Evolutionary conservation across 2,329 filamentous ascomycete species (phyloP).

Genomic region (Stenocarpella maydis): DNA sequence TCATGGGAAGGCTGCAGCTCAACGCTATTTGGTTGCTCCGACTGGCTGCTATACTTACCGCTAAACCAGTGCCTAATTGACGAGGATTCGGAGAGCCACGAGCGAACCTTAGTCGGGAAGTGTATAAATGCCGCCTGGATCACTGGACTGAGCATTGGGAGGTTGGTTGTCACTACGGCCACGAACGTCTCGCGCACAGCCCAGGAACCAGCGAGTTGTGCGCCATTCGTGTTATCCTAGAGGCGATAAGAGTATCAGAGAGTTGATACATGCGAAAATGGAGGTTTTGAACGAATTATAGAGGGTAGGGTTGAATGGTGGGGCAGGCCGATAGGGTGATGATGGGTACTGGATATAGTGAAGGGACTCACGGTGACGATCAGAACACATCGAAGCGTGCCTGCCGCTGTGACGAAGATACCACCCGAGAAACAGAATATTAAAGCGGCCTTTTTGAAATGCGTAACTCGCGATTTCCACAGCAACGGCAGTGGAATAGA

Average conservation of each 20-base stretch:
- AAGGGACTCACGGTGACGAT: slow-evolving; percentile 50
- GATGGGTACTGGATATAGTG: background rate
- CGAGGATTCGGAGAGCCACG: background rate
- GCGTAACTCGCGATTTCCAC: slow-evolving; percentile 57
- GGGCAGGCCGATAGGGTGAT: background rate
- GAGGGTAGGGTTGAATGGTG: background rate
- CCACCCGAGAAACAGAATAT: slow-evolving; percentile 64
- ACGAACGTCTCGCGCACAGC: slow-evolving; percentile 40
- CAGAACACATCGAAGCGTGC: slow-evolving; percentile 61
- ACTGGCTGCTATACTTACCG: background rate
- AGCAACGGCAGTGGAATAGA: slow-evolving; percentile 58
- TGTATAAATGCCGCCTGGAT: background rate
- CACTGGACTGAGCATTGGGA: slow-evolving; percentile 12
- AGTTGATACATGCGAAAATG: background rate
- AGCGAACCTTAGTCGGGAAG: background rate
- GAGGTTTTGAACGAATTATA: too few relatives aligned
- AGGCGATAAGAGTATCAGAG: slow-evolving; percentile 18
- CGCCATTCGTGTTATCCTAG: slow-evolving; percentile 47
- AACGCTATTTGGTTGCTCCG: background rate
- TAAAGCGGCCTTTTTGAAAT: slow-evolving; percentile 59
- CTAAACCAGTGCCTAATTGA: background rate
- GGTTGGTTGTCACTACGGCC: slow-evolving; percentile 23
- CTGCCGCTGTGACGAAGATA: slow-evolving; percentile 62
- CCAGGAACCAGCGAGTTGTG: slow-evolving; percentile 50
- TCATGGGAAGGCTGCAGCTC: background rate